phyloP scores from a whole-genome alignment of 78 protist species.

The Emiliania huxleyi region DNA sequence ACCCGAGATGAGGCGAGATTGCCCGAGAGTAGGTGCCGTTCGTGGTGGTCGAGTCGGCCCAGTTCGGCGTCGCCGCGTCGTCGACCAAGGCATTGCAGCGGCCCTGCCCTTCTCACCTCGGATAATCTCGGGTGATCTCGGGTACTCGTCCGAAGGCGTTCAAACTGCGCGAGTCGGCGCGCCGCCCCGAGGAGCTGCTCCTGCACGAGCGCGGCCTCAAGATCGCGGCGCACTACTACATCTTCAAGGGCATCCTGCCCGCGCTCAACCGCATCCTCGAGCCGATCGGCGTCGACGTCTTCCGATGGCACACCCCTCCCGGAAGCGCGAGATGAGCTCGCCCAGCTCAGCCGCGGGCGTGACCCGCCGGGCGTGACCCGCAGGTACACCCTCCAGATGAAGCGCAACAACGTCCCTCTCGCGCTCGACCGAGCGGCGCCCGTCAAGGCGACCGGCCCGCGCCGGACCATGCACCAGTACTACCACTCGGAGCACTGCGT shows the following conservation, averaged over 20 bases:
- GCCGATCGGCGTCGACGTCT: slow-evolving; percentile 69
- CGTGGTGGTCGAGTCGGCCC: neutral
- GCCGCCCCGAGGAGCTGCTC: neutral
- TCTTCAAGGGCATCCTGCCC: slow-evolving; percentile 81
- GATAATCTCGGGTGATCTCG: too few species aligned
- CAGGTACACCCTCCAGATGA: too few species aligned
- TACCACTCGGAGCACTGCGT: neutral
- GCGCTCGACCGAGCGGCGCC: neutral
- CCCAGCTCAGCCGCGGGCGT: neutral
- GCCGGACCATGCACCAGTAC: too few species aligned
- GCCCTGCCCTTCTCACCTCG: too few species aligned
- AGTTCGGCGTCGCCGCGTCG: too few species aligned
- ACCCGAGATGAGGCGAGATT: too few species aligned
- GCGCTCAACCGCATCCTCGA: slow-evolving; percentile 72
- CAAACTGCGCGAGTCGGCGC: neutral
- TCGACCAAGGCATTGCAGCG: too few species aligned
- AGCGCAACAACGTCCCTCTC: too few species aligned
- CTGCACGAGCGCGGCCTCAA: neutral
- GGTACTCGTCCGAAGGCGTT: too few species aligned
- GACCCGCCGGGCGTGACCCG: too few species aligned
- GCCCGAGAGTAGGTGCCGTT: too few species aligned
- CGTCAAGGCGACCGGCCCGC: too few species aligned
- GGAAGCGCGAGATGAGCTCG: neutral
- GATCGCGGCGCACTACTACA: slow-evolving; percentile 70
- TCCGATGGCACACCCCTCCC: slow-evolving; percentile 13